Conservation (phyloP, 2,329 filamentous ascomycete genomes). For the Curvularia eragrostidis region DNA sequence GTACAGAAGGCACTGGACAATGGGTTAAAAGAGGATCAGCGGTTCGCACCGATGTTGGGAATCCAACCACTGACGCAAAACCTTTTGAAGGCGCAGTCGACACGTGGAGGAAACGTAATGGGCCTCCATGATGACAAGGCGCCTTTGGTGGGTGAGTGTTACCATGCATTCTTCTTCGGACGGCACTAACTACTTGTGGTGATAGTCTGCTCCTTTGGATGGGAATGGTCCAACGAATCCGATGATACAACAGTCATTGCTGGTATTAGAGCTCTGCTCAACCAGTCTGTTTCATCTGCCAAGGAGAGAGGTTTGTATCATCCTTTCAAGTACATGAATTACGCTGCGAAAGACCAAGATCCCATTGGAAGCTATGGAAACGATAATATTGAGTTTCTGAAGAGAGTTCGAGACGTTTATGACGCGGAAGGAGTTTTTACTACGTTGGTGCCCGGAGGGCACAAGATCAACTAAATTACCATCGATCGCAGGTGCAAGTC, state of each 20-base stretch:
- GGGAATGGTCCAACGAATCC: conserved; percentile 4
- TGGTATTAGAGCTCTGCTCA: conserved; percentile 1
- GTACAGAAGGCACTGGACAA: neutral
- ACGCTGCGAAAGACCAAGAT: conserved; percentile 52
- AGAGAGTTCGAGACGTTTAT: conserved; percentile 40
- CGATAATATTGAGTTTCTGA: conserved; percentile 41
- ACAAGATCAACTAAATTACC: neutral
- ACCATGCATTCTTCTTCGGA: neutral
- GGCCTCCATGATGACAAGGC: neutral
- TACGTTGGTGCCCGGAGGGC: conserved; percentile 44
- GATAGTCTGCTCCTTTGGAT: conserved; percentile 4
- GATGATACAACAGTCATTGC: neutral
- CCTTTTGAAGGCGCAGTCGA: neutral
- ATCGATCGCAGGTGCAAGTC: neutral
- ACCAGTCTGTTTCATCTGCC: conserved; percentile 1
- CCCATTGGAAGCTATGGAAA: conserved; percentile 50
- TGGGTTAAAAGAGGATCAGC: neutral
- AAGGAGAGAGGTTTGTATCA: conserved; percentile 14
- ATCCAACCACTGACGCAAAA: conserved; percentile 4
- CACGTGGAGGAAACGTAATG: conserved; percentile 3
- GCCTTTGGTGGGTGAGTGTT: conserved; percentile 1
- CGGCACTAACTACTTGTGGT: neutral
- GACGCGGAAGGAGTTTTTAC: conserved; percentile 51
- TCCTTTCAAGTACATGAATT: conserved; percentile 55
- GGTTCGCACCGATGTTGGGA: conserved; percentile 2